Evolutionary conservation across 345 rosid species (phyloP), one percentile per base, ranked within the genome.

Genomic region (Eucalyptus marginata): DNA sequence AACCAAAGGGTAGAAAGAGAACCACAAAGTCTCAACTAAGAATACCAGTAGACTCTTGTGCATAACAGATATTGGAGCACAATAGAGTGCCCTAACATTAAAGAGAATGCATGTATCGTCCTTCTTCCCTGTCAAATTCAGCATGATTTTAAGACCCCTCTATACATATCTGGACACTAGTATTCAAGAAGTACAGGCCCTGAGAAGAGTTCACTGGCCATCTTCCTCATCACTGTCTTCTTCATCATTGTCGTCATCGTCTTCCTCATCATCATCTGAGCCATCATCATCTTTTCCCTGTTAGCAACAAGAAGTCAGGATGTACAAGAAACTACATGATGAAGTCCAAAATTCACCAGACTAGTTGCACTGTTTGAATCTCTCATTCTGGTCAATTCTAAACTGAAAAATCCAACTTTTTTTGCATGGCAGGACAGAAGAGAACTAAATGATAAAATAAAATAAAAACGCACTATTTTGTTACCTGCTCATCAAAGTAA

Each of bases 151-250:
- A 43, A 79, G 64, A 49, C 49, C 71, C 87, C 90, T 86, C 86
- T 89, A 86, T 89, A 89, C 88, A 89, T 71, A 89, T 86, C 66
- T 86, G 87, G 68, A 50, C 87, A 56, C 80, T 50, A n/a, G 80
- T 47, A 68, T 43, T 86, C 43, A 44, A 51, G 44, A 49, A 68
- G 87, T 56, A 36, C 71, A 76, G 31, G 58, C 40, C 4, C 52
- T 13, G 27, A 76, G 40, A 25, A 54, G 47, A 80, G 56, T 79
- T 87, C 68, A 88, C 84, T 88, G 80, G 52, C 87, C 88, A 25
- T 86, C 90, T n/a, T 88, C 88, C n/a, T 90, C 90, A 13, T 88
- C 90, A 16, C 76, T 86, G 20, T 90, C 91, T n/a, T 90, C 90
- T 6, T 88, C 89, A 3, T 86, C 90, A 33, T 86, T 89, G 16